These are phyloP conservation scores for Lepidium sativum DNA, from an alignment of 345 rosid species.

Conservation along the genomic window DNA sequence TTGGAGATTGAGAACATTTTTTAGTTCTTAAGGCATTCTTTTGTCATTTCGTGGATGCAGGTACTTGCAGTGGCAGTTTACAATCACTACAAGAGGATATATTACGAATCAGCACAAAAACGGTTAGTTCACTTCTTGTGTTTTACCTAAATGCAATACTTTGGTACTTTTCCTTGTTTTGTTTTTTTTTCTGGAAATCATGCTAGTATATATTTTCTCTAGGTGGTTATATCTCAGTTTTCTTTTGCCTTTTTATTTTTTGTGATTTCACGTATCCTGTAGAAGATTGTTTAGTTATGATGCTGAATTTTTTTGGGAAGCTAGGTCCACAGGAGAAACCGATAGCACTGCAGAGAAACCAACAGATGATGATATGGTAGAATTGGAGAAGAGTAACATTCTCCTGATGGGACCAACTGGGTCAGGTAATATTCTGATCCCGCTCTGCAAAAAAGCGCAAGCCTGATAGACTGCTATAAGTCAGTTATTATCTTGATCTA, in stretches of 20 bases:
- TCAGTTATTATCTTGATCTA: not conserved
- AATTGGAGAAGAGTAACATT: slow-evolving; percentile 98
- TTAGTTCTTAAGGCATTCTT: not conserved
- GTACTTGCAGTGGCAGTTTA: slow-evolving; percentile 97
- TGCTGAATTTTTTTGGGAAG: slow-evolving; percentile 30
- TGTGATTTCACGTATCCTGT: not conserved
- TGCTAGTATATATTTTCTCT: not conserved
- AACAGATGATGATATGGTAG: slow-evolving; percentile 71
- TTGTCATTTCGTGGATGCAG: slow-evolving; percentile 33
- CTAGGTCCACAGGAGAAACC: slow-evolving; percentile 64
- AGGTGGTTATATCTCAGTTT: not conserved
- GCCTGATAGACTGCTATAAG: not conserved
- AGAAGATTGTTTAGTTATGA: slow-evolving; percentile 23
- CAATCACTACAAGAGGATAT: slow-evolving; percentile 93
- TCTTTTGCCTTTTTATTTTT: not conserved
- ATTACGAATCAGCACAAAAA: slow-evolving; percentile 56
- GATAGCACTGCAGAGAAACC: slow-evolving; percentile 30
- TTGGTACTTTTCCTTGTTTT: not conserved
- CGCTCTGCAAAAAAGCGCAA: not conserved
- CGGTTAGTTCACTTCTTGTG: slow-evolving; percentile 39
- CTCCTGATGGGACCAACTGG: slow-evolving; percentile 99
- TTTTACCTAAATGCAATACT: not conserved
- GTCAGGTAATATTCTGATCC: slow-evolving; percentile 53
- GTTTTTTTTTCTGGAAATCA: not conserved
- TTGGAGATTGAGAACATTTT: not conserved